Conservation (phyloP, 306 rosid species). For the Vigna mungo region DNA sequence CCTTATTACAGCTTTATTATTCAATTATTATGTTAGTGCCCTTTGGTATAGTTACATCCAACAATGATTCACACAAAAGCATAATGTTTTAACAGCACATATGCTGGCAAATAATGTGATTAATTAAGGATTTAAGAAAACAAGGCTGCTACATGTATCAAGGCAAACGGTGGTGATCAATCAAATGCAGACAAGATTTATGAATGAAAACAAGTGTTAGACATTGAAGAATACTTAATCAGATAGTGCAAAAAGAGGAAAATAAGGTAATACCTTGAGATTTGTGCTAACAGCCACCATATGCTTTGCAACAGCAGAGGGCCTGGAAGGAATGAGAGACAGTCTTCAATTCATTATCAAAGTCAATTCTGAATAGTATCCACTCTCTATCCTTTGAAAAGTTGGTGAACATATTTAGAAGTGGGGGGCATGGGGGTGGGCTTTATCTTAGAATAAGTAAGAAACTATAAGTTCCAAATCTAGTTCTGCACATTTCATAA, state of each 20-base stretch:
- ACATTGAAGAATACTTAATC: not conserved
- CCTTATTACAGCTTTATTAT: not conserved
- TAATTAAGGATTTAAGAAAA: not conserved
- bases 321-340: conserved; percentile 56
- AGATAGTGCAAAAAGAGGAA: not conserved
- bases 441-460: not conserved
- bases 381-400: conserved; percentile 18
- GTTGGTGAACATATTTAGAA: not conserved
- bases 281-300: conserved; percentile 94
- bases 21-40: not conserved
- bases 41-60: conserved; percentile 2
- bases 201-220: not conserved
- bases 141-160: not conserved
- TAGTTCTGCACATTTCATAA: not conserved
- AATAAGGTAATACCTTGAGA: conserved; percentile 57
- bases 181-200: not conserved
- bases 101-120: not conserved
- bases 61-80: not conserved
- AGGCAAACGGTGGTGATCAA: not conserved
- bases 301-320: conserved; percentile 84
- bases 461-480: conserved; percentile 4
- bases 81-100: not conserved
- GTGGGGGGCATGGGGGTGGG: not conserved
- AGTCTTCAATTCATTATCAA: conserved; percentile 19
- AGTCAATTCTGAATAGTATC: conserved; percentile 14